phyloP scores from a whole-genome alignment of 2,329 filamentous ascomycete species.

The Neobulgaria alba region DNA sequence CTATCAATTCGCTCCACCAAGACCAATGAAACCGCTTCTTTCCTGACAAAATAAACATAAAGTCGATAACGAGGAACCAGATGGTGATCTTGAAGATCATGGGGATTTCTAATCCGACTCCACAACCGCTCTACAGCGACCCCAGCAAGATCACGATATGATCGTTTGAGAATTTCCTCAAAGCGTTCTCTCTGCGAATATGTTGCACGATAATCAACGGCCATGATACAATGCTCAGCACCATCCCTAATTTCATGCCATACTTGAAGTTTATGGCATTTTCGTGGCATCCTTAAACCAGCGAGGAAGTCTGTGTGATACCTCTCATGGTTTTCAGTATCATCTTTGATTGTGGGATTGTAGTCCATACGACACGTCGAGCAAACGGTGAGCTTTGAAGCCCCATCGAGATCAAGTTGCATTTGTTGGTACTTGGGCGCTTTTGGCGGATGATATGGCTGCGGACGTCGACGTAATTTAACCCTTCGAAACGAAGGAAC shows the following conservation, averaged over 20 bases:
- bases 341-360: neutral
- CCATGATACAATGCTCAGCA: neutral
- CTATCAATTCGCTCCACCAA: constrained; percentile 5
- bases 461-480: no score
- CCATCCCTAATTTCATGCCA: neutral
- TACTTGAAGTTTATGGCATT: neutral
- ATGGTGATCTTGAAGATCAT: constrained; percentile 1
- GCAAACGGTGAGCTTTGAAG: neutral
- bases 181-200: neutral
- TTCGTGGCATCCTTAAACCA: neutral
- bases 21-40: constrained; percentile 4
- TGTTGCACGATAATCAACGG: neutral
- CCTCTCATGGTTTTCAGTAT: neutral
- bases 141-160: neutral
- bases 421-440: neutral
- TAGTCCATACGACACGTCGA: neutral
- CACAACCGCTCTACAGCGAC: neutral
- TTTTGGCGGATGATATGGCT: no score
- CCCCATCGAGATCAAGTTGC: neutral
- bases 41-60: constrained; percentile 6
- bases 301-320: neutral
- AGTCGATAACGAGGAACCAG: constrained; percentile 9
- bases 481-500: no score
- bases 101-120: constrained; percentile 7
- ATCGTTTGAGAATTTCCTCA: neutral